A percentile compares a stretch with the other conserved stretches of the same genome.
Conservation (phyloP, 2,329 filamentous ascomycete genomes). For the Leptosphaerulina australis region DNA sequence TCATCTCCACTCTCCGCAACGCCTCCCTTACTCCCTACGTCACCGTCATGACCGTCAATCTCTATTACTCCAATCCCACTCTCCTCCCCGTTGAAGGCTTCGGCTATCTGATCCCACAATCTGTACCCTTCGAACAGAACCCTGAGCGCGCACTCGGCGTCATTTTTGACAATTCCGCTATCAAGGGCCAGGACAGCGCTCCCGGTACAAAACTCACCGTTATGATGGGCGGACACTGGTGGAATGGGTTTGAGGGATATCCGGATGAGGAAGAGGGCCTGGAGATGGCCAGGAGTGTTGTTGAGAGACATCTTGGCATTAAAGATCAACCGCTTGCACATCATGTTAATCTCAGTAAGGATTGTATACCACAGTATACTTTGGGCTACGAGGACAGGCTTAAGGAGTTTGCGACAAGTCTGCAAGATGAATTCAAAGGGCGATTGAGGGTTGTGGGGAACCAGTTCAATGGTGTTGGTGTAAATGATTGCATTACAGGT, state of each 20-base stretch:
- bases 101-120: slow-evolving; percentile 87
- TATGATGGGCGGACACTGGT: slow-evolving; percentile 94
- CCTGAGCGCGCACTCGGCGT: slow-evolving; percentile 86
- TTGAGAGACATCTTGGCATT: slow-evolving; percentile 78
- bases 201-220: slow-evolving; percentile 86
- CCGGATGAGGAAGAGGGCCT: slow-evolving; percentile 71
- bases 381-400: slow-evolving; percentile 76
- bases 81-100: slow-evolving; percentile 75
- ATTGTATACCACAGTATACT: slow-evolving; percentile 90
- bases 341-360: slow-evolving; percentile 64
- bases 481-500: slow-evolving; percentile 60
- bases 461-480: slow-evolving; percentile 56
- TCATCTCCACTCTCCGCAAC: slow-evolving; percentile 40
- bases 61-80: slow-evolving; percentile 74
- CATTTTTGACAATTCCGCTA: slow-evolving; percentile 81
- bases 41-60: slow-evolving; percentile 89
- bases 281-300: slow-evolving; percentile 70
- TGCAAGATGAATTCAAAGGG: slow-evolving; percentile 65
- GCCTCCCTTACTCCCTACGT: slow-evolving; percentile 67
- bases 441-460: slow-evolving; percentile 66
- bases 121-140: slow-evolving; percentile 72
- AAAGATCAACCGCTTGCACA: slow-evolving; percentile 65
- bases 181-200: slow-evolving; percentile 61
- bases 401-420: slow-evolving; percentile 57
- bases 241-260: slow-evolving; percentile 68